phyloP scores from a whole-genome alignment of 1,139 yeast genomes.

The Pichiaceae sp. region DNA sequence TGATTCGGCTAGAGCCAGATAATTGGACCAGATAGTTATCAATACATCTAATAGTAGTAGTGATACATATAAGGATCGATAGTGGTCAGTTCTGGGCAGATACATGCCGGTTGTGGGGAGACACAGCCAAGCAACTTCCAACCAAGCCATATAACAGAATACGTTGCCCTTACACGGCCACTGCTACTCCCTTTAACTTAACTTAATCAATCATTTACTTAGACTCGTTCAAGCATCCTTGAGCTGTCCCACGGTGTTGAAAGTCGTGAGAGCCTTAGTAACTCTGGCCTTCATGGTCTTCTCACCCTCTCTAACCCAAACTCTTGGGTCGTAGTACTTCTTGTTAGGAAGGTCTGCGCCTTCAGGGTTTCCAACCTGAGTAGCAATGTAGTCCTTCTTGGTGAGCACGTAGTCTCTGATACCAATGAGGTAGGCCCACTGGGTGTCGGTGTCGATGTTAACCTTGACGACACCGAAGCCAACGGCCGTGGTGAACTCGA shows the following conservation, averaged over 20 bases:
- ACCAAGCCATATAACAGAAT: no score
- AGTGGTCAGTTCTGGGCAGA: no score
- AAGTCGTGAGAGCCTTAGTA: slow-evolving; percentile 71
- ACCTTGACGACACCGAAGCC: slow-evolving; percentile 95
- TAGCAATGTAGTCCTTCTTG: slow-evolving; percentile 88
- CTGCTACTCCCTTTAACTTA: no score
- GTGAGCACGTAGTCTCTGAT: slow-evolving; percentile 92
- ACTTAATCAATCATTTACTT: no score
- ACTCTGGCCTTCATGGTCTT: slow-evolving; percentile 92
- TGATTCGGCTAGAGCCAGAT: no score
- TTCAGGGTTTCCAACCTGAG: slow-evolving; percentile 97
- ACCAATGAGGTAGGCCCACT: slow-evolving; percentile 94
- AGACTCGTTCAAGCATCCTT: no score
- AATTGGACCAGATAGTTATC: no score
- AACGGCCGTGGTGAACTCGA: slow-evolving; percentile 89
- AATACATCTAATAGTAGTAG: no score
- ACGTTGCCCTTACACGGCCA: no score
- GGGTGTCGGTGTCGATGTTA: slow-evolving; percentile 98
- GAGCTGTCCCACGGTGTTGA: slow-evolving; percentile 70
- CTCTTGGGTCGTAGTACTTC: slow-evolving; percentile 99
- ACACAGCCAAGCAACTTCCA: no score
- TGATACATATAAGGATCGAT: no score
- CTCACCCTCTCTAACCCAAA: slow-evolving; percentile 99
- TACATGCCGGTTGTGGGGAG: no score
- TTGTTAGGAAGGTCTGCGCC: slow-evolving; percentile 98